Percentiles rank a stretch among this genome's conserved stretches.
phyloP scores from a whole-genome alignment of 2,329 filamentous ascomycete genomes.

The Aspergillus novoparasiticus region DNA sequence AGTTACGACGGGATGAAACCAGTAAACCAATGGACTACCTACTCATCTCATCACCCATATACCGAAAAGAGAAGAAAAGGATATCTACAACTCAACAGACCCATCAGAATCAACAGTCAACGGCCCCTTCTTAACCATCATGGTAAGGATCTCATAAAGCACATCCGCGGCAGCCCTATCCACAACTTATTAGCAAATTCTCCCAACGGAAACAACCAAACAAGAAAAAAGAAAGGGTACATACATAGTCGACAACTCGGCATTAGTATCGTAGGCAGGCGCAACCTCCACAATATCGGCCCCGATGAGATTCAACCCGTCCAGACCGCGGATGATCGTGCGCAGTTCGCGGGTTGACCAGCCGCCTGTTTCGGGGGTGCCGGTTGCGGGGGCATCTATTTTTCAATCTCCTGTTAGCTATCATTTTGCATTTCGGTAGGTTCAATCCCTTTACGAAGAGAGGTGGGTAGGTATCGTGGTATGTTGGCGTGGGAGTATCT shows the following conservation, averaged over 20 bases:
- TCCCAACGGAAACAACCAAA: neutral
- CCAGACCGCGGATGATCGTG: constrained; percentile 21
- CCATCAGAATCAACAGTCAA: constrained; percentile 38
- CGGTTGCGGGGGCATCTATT: constrained; percentile 31
- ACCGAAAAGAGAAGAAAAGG: neutral
- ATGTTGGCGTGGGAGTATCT: neutral
- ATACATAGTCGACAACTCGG: constrained; percentile 57
- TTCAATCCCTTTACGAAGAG: neutral
- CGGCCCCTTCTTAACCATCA: constrained; percentile 80
- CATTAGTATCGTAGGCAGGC: constrained; percentile 41
- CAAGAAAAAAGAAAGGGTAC: constrained; percentile 15
- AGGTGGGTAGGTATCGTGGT: neutral
- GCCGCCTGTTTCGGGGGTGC: constrained; percentile 27
- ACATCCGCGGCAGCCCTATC: constrained; percentile 55
- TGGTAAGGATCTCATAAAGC: constrained; percentile 75
- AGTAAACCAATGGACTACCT: neutral
- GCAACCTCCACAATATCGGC: constrained; percentile 49
- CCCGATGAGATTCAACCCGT: constrained; percentile 23
- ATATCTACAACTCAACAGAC: neutral
- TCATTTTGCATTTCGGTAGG: too few species aligned
- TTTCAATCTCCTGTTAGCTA: too few species aligned
- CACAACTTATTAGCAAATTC: neutral
- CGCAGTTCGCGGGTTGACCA: constrained; percentile 26
- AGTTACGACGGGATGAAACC: too few species aligned
- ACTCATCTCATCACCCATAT: neutral